Evolutionary conservation across 345 rosid genomes (phyloP).

Genomic region (Moricandia arvensis): DNA sequence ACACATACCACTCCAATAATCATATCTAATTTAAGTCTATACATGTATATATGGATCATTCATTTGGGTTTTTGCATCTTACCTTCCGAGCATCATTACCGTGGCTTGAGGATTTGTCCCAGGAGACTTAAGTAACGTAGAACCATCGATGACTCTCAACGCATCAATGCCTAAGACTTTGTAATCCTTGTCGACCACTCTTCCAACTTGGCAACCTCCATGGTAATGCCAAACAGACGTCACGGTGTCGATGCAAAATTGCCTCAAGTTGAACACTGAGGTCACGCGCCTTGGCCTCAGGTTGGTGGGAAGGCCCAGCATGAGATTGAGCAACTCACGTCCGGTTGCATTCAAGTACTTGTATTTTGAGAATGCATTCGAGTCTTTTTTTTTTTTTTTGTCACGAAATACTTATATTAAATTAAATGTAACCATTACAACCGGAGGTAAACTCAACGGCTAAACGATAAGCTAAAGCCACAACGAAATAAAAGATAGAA

Average conservation of each 20-base stretch:
- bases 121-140: constrained; percentile 53
- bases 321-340: constrained; percentile 35
- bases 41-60: background rate
- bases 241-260: constrained; percentile 59
- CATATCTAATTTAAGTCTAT: background rate
- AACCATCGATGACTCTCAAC: constrained; percentile 57
- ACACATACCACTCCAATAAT: constrained; percentile 5
- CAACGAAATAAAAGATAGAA: no score
- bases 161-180: constrained; percentile 53
- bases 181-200: constrained; percentile 54
- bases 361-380: constrained; percentile 46
- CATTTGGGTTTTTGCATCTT: background rate
- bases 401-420: no score
- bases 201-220: constrained; percentile 66
- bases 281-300: constrained; percentile 49
- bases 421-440: no score
- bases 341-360: constrained; percentile 39
- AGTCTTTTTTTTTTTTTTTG: no score
- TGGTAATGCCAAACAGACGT: constrained; percentile 74
- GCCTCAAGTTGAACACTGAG: constrained; percentile 44
- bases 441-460: no score
- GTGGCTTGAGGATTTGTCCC: constrained; percentile 80
- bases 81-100: constrained; percentile 84
- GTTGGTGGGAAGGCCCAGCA: constrained; percentile 50
- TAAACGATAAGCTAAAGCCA: no score